These are phyloP conservation scores for Eimeria maxima DNA, from an alignment of 169 alveolate genomes.

Conservation along the genomic window DNA sequence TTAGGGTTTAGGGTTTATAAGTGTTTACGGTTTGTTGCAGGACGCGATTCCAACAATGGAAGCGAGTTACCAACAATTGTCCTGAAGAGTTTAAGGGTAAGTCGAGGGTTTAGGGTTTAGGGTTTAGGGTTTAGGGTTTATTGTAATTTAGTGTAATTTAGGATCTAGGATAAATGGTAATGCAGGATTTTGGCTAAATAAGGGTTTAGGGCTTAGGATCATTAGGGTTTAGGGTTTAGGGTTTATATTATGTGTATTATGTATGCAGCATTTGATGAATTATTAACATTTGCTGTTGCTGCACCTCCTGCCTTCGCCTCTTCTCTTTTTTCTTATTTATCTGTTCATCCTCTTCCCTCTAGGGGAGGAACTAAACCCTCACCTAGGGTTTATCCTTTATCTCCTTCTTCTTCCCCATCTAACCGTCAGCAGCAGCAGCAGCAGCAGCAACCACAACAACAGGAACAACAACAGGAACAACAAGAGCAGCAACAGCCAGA, in stretches of 20 bases:
- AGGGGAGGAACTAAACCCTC: too few species aligned
- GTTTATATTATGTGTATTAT: neutral
- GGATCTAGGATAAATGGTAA: neutral
- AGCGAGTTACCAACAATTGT: constrained; percentile 22
- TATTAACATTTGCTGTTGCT: constrained; percentile 49
- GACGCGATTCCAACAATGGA: constrained; percentile 10
- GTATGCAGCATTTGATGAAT: constrained; percentile 46
- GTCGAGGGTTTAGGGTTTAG: constrained; percentile 23
- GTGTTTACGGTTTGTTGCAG: constrained; percentile 1
- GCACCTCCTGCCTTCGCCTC: constrained; percentile 20
- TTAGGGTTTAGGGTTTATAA: neutral
- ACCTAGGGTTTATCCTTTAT: too few species aligned
- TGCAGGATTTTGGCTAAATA: constrained; percentile 23
- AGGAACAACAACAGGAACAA: neutral
- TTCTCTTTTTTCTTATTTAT: neutral
- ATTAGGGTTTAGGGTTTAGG: constrained; percentile 51
- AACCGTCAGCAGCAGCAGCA: too few species aligned
- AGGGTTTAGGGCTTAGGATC: constrained; percentile 11
- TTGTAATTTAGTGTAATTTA: neutral
- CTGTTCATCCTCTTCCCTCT: constrained; percentile 46
- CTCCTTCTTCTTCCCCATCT: too few species aligned
- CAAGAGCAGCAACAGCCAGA: constrained; percentile 30
- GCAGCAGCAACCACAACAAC: neutral
- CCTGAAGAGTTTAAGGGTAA: constrained; percentile 26
- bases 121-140: constrained; percentile 36